Conservation (phyloP, 2,329 filamentous ascomycete genomes). For the Orbilia javanica region DNA sequence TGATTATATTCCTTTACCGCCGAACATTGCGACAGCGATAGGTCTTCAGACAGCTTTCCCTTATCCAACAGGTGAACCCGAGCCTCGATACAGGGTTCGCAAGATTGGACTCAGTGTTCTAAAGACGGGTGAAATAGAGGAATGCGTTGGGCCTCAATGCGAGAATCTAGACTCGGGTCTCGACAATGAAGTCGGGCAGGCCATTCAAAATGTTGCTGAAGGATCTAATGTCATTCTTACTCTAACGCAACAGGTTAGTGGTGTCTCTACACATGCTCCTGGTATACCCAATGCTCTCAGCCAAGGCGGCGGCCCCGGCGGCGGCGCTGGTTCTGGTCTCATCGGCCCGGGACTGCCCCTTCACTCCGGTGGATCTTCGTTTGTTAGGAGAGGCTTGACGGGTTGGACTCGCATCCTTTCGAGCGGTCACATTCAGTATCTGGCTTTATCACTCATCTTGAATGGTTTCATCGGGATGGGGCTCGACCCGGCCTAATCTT, state of each 20-base stretch:
- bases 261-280: constrained; percentile 19
- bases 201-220: constrained; percentile 12
- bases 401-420: constrained; percentile 25
- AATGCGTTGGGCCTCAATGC: constrained; percentile 12
- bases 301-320: background rate
- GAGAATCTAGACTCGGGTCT: constrained; percentile 7
- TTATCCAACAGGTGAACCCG: background rate
- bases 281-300: background rate
- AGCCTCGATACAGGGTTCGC: background rate
- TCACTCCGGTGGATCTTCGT: constrained; percentile 32
- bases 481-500: background rate
- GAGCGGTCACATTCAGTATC: constrained; percentile 10
- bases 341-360: background rate
- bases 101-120: constrained; percentile 3
- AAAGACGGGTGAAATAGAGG: constrained; percentile 24
- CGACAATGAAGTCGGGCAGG: background rate
- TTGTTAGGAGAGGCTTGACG: background rate
- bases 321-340: background rate
- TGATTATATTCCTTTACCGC: background rate
- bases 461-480: constrained; percentile 13
- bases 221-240: constrained; percentile 18
- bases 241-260: constrained; percentile 30
- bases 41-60: background rate
- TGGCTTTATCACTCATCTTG: constrained; percentile 26
- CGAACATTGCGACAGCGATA: too few relatives aligned